Evolutionary conservation across 2,329 filamentous ascomycete species (phyloP), one percentile per base, ranked within the genome.

Genomic region (Fusarium oligoseptatum): DNA sequence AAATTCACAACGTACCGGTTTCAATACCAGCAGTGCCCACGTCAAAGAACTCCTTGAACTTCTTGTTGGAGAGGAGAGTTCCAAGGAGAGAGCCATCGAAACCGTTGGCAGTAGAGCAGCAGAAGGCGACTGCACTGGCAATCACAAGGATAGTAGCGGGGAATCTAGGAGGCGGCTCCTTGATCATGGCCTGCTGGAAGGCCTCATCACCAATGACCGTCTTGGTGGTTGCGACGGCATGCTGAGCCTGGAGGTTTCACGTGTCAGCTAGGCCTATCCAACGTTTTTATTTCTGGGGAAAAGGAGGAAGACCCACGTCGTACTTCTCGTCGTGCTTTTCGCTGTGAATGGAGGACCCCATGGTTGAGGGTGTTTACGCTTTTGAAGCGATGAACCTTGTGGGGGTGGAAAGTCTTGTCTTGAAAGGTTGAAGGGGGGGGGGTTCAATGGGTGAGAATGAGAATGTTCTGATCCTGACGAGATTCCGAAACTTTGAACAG

Each of bases 21-120:
- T 58, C 74, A n/a, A 78, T 78, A 41, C 77, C 77, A 34, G 64
- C 69, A 12, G 77, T 78, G 2, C 67, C 70, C 0, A 79, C 77
- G 0, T 80, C 84, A 66, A 89, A 90, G 5, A 85, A 87, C 0
- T 80, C 69, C 64, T 88, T 87, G 74, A 89, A 90, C 1, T 84
- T 79, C 0, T 82, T 60, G 84, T 89, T 77, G 15, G 74, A 6
- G 4, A 78, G 89, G 70, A 90, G 88, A 6, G 85, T 83, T 11
- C 83, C 81, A 77, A 87, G 84, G 60, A 92, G 84, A 3, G 77
- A 88, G 41, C 88, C 88, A 73, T 91, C 89, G 48, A 76, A 80
- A 10, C 79, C 80, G 73, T 80, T 80, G 65, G 77, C 73, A 20
- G 78, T 80, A 0, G 77, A 80, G 45, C 78, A 80, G 66, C 77